These are phyloP conservation scores for Elaphomyces granulatus DNA, from an alignment of 495 filamentous ascomycete genomes.

Conservation along the genomic window DNA sequence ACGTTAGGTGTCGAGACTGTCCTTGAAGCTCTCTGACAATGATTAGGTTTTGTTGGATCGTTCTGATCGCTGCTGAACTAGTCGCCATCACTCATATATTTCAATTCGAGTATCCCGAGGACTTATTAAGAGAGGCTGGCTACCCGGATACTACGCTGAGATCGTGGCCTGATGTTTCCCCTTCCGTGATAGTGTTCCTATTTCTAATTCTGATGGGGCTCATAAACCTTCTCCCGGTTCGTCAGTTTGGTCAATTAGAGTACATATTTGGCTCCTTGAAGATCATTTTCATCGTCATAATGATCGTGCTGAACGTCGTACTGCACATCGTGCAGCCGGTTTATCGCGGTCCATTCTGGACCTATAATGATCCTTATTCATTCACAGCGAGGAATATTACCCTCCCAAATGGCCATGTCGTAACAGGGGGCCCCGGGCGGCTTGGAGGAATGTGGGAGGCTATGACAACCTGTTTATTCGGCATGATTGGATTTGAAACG, in stretches of 20 bases:
- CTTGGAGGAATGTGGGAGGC: conserved; percentile 26
- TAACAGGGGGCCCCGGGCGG: conserved; percentile 12
- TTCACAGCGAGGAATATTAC: conserved; percentile 17
- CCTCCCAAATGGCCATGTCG: conserved; percentile 8
- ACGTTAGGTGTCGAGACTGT: not conserved
- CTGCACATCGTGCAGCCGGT: conserved; percentile 5
- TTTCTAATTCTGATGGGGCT: conserved; percentile 25
- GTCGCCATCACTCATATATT: conserved; percentile 28
- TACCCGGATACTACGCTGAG: conserved; percentile 22
- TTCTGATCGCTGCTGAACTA: conserved; percentile 28
- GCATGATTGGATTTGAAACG: conserved; percentile 33
- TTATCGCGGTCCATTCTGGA: conserved; percentile 17
- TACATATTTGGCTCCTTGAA: conserved; percentile 34
- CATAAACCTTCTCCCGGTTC: conserved; percentile 33
- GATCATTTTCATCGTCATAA: conserved; percentile 29
- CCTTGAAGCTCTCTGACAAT: not conserved
- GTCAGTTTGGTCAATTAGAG: conserved; percentile 34
- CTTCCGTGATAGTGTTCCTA: conserved; percentile 30
- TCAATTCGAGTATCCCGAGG: conserved; percentile 27
- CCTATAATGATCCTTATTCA: conserved; percentile 19
- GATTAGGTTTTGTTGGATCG: conserved; percentile 29
- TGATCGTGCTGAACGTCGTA: conserved; percentile 27
- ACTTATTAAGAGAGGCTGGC: conserved; percentile 11
- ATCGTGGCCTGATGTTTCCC: conserved; percentile 20
- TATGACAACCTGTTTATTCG: conserved; percentile 27